These are phyloP conservation scores for Botryotinia convoluta DNA, from an alignment of 2,329 filamentous ascomycete genomes.

Conservation along the genomic window DNA sequence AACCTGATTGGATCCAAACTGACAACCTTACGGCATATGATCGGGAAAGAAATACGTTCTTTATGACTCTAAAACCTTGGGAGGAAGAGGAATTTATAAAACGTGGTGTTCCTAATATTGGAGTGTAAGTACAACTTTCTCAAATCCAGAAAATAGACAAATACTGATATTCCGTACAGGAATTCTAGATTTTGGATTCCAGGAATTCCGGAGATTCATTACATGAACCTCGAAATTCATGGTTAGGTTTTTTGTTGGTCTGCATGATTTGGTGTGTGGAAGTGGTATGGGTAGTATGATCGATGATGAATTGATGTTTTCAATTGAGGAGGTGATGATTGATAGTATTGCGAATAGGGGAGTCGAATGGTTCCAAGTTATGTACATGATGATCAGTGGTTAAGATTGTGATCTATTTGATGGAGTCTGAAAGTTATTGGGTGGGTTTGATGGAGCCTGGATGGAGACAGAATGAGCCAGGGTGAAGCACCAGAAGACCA, in stretches of 20 bases:
- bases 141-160: not conserved
- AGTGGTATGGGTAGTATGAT: not conserved
- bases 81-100: not conserved
- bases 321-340: not conserved
- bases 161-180: not conserved
- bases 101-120: not conserved
- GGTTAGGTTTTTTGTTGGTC: not conserved
- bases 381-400: not conserved
- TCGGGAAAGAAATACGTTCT: not conserved
- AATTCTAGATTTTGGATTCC: not conserved
- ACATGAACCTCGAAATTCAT: not conserved
- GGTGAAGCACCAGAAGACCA: not conserved
- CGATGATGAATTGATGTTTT: no score
- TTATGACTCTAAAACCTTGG: accelerated
- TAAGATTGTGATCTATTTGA: not conserved
- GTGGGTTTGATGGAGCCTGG: not conserved
- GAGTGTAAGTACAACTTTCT: not conserved
- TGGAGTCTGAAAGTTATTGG: not conserved
- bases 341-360: not conserved
- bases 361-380: no score
- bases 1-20: not conserved
- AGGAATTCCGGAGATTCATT: not conserved
- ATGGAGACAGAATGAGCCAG: not conserved
- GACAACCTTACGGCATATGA: not conserved
- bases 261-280: not conserved